Evolutionary conservation across 139 green algal species (phyloP).

Genomic region (Cymbomonas tetramitiformis): DNA sequence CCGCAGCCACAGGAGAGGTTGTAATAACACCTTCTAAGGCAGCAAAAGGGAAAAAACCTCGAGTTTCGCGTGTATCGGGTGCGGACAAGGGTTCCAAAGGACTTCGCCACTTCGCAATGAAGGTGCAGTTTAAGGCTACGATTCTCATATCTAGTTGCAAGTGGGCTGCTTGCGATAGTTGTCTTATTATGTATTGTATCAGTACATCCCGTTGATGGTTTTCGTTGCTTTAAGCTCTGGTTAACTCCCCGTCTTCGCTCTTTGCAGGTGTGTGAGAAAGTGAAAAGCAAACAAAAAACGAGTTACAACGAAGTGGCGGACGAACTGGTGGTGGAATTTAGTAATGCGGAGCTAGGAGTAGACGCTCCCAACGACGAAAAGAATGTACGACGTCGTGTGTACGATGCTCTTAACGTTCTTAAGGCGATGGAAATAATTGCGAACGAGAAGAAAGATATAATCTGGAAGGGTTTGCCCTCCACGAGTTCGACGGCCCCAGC

Average conservation of each 20-base stretch:
- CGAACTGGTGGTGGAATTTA: slow-evolving; percentile 64
- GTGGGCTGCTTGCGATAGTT: not conserved
- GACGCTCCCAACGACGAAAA: slow-evolving; percentile 58
- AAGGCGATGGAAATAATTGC: slow-evolving; percentile 82
- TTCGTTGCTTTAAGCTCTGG: too few species aligned
- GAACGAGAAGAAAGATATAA: slow-evolving; percentile 82
- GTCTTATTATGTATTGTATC: not conserved
- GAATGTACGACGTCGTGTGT: slow-evolving; percentile 83
- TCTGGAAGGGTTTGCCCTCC: slow-evolving; percentile 51
- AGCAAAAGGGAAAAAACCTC: too few species aligned
- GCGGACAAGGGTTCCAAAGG: slow-evolving; percentile 46
- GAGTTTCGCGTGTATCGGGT: too few species aligned
- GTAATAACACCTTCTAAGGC: too few species aligned
- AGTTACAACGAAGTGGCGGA: slow-evolving; percentile 93
- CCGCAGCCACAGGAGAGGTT: too few species aligned
- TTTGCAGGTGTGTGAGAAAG: slow-evolving; percentile 73
- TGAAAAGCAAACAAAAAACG: slow-evolving; percentile 62
- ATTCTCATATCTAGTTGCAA: not conserved
- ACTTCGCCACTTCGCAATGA: slow-evolving; percentile 60
- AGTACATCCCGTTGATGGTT: not conserved
- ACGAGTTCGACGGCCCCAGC: not conserved
- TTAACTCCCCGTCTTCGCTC: too few species aligned
- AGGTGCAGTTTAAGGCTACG: slow-evolving; percentile 22
- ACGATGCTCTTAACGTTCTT: slow-evolving; percentile 95
- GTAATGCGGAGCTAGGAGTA: not conserved